Percentiles rank a stretch among this genome's conserved stretches.
Conservation (phyloP, 164 flowering plant species). For the Dillenia turbinata region DNA sequence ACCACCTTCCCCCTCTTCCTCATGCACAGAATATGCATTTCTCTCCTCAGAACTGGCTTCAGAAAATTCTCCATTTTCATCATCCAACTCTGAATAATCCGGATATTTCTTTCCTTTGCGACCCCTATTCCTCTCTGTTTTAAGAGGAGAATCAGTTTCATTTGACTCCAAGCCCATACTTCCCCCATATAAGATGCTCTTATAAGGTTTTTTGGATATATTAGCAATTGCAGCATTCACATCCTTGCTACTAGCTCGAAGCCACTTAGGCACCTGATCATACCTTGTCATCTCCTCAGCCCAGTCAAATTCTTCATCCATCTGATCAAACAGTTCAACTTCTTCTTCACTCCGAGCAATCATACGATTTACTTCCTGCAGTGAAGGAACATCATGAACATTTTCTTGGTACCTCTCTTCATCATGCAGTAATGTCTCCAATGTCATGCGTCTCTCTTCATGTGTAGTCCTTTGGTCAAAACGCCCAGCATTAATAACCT, state of each 20-base stretch:
- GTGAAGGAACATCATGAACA: constrained; percentile 91
- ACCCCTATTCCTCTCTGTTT: constrained; percentile 70
- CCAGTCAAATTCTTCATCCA: constrained; percentile 98
- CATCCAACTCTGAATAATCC: constrained; percentile 80
- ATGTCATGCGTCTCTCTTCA: constrained; percentile 91
- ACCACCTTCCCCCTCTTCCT: constrained; percentile 84
- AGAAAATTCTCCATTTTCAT: constrained; percentile 75
- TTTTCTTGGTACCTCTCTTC: constrained; percentile 97
- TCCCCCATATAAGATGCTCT: constrained; percentile 31
- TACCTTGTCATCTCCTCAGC: constrained; percentile 74
- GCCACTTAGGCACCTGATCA: constrained; percentile 95
- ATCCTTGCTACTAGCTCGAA: constrained; percentile 72
- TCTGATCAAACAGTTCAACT: constrained; percentile 90
- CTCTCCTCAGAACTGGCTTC: constrained; percentile 88
- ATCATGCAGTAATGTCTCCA: constrained; percentile 91
- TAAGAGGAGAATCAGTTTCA: constrained; percentile 40
- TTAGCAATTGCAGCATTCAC: constrained; percentile 67
- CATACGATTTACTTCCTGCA: constrained; percentile 96
- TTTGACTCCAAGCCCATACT: constrained; percentile 35
- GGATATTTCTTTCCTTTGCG: constrained; percentile 52
- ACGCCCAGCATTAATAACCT: constrained; percentile 99
- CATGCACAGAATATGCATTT: constrained; percentile 54
- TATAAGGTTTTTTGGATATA: constrained; percentile 77
- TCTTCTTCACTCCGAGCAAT: constrained; percentile 96
- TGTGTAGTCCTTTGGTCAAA: constrained; percentile 99